phyloP scores from a whole-genome alignment of 352 stramenopile genomes.

The Pythium rishiriense region DNA sequence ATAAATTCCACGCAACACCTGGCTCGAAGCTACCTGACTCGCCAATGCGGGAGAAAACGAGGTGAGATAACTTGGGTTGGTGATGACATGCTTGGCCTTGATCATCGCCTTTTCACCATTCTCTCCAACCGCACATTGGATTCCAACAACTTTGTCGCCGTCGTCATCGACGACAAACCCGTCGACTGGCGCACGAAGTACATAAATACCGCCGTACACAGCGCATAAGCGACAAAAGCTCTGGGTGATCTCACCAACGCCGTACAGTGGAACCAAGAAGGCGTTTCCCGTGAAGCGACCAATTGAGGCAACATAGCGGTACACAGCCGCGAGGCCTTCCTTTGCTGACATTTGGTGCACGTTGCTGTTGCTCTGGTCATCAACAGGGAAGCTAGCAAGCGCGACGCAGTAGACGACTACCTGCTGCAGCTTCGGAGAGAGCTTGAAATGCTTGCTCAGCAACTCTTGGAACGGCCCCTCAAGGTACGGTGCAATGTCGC shows the following conservation, averaged over 20 bases:
- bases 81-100: constrained; percentile 51
- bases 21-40: constrained; percentile 26
- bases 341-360: constrained; percentile 51
- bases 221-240: constrained; percentile 86
- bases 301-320: constrained; percentile 63
- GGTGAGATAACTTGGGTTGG: constrained; percentile 52
- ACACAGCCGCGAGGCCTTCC: constrained; percentile 31
- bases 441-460: constrained; percentile 66
- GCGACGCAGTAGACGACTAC: constrained; percentile 88
- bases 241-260: constrained; percentile 84
- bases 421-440: constrained; percentile 75
- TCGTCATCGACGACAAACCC: constrained; percentile 49
- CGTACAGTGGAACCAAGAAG: constrained; percentile 83
- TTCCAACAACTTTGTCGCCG: constrained; percentile 36
- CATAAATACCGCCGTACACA: constrained; percentile 87
- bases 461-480: constrained; percentile 73
- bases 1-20: constrained; percentile 63
- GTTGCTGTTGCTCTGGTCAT: background rate
- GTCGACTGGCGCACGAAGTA: constrained; percentile 68
- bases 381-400: constrained; percentile 54
- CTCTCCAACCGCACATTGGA: constrained; percentile 29
- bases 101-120: constrained; percentile 36
- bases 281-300: constrained; percentile 85
- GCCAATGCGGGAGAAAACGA: constrained; percentile 9
- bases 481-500: constrained; percentile 39